Evolutionary conservation across 306 rosid genomes (phyloP), one percentile per base, ranked within the genome.

Genomic region (Argentina anserina): DNA sequence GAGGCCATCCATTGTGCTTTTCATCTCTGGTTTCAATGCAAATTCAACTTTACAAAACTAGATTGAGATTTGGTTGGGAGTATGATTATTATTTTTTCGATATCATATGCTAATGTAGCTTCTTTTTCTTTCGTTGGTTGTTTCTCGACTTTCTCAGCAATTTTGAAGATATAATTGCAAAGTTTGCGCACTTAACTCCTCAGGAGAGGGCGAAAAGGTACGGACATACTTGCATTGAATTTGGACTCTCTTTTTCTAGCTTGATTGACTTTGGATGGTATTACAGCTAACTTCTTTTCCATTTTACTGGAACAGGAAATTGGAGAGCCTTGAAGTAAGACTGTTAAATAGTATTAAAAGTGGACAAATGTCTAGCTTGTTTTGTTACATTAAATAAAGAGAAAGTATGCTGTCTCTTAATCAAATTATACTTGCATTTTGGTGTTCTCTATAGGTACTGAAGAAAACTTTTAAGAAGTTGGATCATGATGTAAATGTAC

Each of bases 241-340:
- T 79, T 17, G 11, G 18, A 67, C 7, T 4, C 14, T 64, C 74
- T 55, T 52, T 56, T 17, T n/a, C 42, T 79, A 70, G 70, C 59
- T 45, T 56, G 73, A 62, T 63, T 76, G 72, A 58, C 39, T 59
- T 45, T 68, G 76, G 23, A 77, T 65, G 49, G 65, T 70, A 66
- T 33, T 25, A 11, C 12, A 70, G 69, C 72, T 80, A 76, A 83
- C 52, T 50, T 70, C 8, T 61, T 70, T 76, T 82, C 73, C 33
- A 4, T 76, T 83, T 70, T 75, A 62, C 42, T 82, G 76, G 74
- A 78, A 63, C 92, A 89, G 92, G 87, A 91, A 91, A 81, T 60
- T 88, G 95, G 95, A 88, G 75, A 87, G 89, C 79, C 97, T 91
- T 78, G 95, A 87, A 82, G 97, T 91, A 88, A 74, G 97, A 83